phyloP scores from a whole-genome alignment of 495 filamentous ascomycete genomes.

The Penicillium flavigenum region DNA sequence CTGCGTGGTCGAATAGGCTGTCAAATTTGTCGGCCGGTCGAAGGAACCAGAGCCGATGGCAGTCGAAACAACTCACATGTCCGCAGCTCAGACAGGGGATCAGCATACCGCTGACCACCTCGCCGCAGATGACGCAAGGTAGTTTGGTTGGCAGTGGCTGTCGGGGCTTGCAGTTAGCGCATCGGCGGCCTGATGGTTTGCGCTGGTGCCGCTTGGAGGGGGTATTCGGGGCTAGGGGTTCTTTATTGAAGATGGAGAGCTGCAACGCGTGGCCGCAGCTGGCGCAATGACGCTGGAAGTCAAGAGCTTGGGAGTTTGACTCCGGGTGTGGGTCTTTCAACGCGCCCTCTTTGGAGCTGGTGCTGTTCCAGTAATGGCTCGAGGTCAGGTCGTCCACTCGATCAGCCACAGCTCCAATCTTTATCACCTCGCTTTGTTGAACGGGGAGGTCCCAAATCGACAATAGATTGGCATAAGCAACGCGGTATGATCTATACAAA shows the following conservation, averaged over 20 bases:
- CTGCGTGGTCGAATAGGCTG: slow-evolving; percentile 7
- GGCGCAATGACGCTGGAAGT: slow-evolving; percentile 47
- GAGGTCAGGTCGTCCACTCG: slow-evolving; percentile 17
- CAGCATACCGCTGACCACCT: slow-evolving; percentile 48
- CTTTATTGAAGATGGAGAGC: slow-evolving; percentile 40
- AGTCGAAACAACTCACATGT: slow-evolving; percentile 52
- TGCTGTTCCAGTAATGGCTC: slow-evolving; percentile 27
- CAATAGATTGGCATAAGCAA: slow-evolving; percentile 77
- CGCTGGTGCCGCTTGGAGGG: slow-evolving; percentile 24
- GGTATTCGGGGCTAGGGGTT: slow-evolving; percentile 19
- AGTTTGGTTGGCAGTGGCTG: slow-evolving; percentile 41
- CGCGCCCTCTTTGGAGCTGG: slow-evolving; percentile 24
- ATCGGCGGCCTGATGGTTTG: slow-evolving; percentile 23
- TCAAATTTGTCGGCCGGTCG: slow-evolving; percentile 18
- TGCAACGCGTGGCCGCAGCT: slow-evolving; percentile 44
- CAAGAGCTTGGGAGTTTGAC: slow-evolving; percentile 31
- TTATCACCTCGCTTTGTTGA: slow-evolving; percentile 75
- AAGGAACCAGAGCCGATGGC: slow-evolving; percentile 45
- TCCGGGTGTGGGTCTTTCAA: slow-evolving; percentile 20
- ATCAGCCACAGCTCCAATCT: slow-evolving; percentile 52
- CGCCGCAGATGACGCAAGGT: slow-evolving; percentile 49
- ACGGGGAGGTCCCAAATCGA: slow-evolving; percentile 78
- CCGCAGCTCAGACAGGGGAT: slow-evolving; percentile 54
- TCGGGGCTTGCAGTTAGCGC: slow-evolving; percentile 40
- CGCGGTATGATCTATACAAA: slow-evolving; percentile 69